Conservation (phyloP, 371 early-diverging fungal genomes). For the Zancudomyces culisetae region DNA sequence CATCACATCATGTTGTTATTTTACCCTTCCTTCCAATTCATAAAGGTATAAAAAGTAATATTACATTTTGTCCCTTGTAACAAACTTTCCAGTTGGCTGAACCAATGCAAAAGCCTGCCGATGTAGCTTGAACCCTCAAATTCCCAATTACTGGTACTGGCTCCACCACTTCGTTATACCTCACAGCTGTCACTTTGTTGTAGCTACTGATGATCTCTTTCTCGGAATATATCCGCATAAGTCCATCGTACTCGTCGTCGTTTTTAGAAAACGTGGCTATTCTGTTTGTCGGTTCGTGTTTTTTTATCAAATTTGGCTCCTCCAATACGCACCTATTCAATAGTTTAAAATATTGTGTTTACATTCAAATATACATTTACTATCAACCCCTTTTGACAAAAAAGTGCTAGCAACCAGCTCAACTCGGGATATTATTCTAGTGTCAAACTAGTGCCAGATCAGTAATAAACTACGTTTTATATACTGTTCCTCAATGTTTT, state of each 20-base stretch:
- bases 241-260: not conserved
- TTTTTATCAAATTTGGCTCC: not conserved
- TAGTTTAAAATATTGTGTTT: no score
- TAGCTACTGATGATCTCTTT: conserved; percentile 3
- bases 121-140: conserved; percentile 31
- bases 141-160: conserved; percentile 21
- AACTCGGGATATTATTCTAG: no score
- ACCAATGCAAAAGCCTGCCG: conserved; percentile 49
- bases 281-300: conserved; percentile 7
- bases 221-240: not conserved
- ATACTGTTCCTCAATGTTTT: no score
- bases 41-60: not conserved
- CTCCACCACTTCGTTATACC: conserved; percentile 18
- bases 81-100: conserved; percentile 52
- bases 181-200: conserved; percentile 19
- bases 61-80: conserved; percentile 32
- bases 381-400: no score
- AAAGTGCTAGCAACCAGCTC: not conserved
- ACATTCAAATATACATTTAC: no score
- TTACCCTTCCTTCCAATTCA: not conserved
- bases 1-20: not conserved
- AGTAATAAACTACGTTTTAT: no score
- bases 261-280: conserved; percentile 1
- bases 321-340: not conserved
- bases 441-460: no score